Conservation (phyloP, 768 basidiomycete genomes). For the Tephrocybe sp. region DNA sequence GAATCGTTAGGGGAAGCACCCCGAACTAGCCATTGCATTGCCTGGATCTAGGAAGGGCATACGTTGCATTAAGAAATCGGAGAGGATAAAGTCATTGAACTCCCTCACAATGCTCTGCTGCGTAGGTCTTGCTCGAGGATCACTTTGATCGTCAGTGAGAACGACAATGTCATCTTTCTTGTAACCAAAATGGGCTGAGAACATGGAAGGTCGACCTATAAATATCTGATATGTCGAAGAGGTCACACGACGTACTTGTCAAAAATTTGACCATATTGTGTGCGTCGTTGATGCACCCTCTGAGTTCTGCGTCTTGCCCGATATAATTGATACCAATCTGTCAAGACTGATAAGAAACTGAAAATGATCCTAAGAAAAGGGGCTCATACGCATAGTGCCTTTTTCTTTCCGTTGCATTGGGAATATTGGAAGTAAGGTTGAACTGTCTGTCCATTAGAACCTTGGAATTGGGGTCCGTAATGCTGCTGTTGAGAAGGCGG, state of each 20-base stretch:
- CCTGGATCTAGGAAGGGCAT: conserved; percentile 46
- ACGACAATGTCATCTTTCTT: conserved; percentile 78
- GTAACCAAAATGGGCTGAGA: conserved; percentile 61
- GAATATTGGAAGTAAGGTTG: conserved; percentile 84
- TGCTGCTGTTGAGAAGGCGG: conserved; percentile 58
- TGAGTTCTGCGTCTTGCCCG: conserved; percentile 61
- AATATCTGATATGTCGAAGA: background rate
- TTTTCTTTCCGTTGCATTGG: conserved; percentile 84
- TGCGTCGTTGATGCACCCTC: conserved; percentile 93
- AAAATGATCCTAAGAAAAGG: background rate
- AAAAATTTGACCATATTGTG: conserved; percentile 79
- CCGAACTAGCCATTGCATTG: conserved; percentile 90
- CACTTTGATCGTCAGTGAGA: conserved; percentile 71
- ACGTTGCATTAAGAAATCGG: background rate
- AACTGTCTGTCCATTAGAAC: conserved; percentile 37
- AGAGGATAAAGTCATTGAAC: background rate
- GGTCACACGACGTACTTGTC: conserved; percentile 41
- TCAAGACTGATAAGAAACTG: background rate
- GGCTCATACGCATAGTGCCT: conserved; percentile 76
- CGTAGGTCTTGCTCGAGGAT: conserved; percentile 70
- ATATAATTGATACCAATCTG: conserved; percentile 91
- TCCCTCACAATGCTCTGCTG: conserved; percentile 69
- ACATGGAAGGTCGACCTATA: background rate
- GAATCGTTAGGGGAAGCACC: conserved; percentile 81
- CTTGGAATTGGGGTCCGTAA: conserved; percentile 60